Evolutionary conservation across 2,329 filamentous ascomycete genomes (phyloP), one percentile per base, ranked within the genome.

Genomic region (Calonectria fujianensis): DNA sequence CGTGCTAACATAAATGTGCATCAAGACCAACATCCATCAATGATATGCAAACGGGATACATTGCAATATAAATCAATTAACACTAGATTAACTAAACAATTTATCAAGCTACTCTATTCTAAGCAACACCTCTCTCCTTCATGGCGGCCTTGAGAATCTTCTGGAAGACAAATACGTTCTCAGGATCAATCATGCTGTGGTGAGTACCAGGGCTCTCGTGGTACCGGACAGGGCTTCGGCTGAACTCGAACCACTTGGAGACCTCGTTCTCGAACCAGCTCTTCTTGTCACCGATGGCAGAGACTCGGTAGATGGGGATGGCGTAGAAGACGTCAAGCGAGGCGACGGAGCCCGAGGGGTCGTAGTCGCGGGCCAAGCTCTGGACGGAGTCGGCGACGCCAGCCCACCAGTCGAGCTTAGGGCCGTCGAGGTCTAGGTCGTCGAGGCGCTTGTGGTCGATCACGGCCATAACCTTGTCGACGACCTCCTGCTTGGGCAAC

Each of bases 141-240:
- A 59, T 59, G 20, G 52, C 52, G 3, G 52, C 52, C 52, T 59
- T 59, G 31, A 59, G 52, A 14, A 59, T 59, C 52, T 59, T 59
- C 20, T 59, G 52, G 52, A 59, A 59, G 31, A 37, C 31, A 37
- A 59, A 59, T 20, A 35, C 52, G 20, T 59, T 59, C 31, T 59
- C 52, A 20, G 52, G 52, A 20, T 59, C 52, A 24, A 59, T 59
- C 52, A 59, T 59, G 52, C 52, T 35, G 20, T 59, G 52, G 31
- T 59, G 52, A 16, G 52, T 35, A 13, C 52, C 52, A 9, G 52
- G 52, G 20, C 18, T 24, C 11, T 59, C 52, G 20, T 59, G 52
- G 31, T 59, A 59, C 3, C 31, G 52, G 3, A 59, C 52, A 5
- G 52, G 52, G 52, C 9, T 37, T n/a, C 52, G 31, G 31, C 52